phyloP scores from a whole-genome alignment of 495 filamentous ascomycete species.

The Penicillium desertorum region DNA sequence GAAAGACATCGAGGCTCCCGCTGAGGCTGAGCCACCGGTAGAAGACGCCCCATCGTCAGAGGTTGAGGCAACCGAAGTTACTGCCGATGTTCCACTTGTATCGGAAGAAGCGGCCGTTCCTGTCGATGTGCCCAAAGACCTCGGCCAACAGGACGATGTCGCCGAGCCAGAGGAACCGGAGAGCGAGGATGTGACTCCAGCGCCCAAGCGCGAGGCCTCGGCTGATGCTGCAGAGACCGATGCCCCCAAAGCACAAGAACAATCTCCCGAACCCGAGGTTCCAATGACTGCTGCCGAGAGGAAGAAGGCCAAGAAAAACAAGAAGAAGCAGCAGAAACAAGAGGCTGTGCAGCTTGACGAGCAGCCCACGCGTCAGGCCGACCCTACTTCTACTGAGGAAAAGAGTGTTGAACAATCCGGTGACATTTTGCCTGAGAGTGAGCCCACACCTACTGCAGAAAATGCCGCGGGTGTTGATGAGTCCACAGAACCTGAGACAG shows the following conservation, averaged over 20 bases:
- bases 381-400: slow-evolving; percentile 22
- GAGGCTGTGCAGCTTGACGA: slow-evolving; percentile 16
- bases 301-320: slow-evolving; percentile 15
- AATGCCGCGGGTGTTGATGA: not conserved
- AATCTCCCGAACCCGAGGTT: slow-evolving; percentile 5
- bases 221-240: not conserved
- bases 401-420: not conserved
- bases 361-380: slow-evolving; percentile 6
- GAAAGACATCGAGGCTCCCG: not conserved
- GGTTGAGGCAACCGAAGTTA: not conserved
- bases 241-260: slow-evolving; percentile 2
- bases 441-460: not conserved
- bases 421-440: slow-evolving; percentile 2
- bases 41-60: not conserved
- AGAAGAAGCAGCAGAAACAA: slow-evolving; percentile 19
- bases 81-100: not conserved
- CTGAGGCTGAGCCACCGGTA: slow-evolving; percentile 3
- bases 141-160: not conserved
- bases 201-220: not conserved
- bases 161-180: not conserved
- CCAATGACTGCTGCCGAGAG: slow-evolving; percentile 12
- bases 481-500: not conserved
- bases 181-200: not conserved
- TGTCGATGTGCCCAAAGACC: not conserved
- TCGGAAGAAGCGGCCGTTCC: not conserved